These are phyloP conservation scores for Chlamydomonas incerta DNA, from an alignment of 139 green algal genomes.

Conservation along the genomic window DNA sequence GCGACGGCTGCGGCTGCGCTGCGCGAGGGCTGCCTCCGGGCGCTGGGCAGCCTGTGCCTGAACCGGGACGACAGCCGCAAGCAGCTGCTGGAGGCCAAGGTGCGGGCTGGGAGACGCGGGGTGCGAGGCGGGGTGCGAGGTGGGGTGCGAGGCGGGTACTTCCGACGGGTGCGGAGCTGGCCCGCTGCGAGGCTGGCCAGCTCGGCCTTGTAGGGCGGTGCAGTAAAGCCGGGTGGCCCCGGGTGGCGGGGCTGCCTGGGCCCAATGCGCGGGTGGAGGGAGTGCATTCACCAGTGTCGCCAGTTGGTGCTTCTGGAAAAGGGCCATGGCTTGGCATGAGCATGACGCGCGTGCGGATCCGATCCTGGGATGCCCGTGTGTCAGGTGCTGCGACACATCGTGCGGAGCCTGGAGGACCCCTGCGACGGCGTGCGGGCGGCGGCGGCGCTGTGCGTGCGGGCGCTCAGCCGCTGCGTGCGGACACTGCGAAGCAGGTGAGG, in stretches of 20 bases:
- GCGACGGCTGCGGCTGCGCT: slow-evolving; percentile 5
- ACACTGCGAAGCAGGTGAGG: slow-evolving; percentile 41
- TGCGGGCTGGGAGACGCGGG: neutral
- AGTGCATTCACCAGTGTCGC: too few species aligned
- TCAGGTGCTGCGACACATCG: slow-evolving; percentile 66
- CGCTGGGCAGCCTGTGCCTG: slow-evolving; percentile 75
- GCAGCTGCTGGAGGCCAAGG: slow-evolving; percentile 76
- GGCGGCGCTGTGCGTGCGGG: slow-evolving; percentile 79
- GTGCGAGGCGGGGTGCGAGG: neutral
- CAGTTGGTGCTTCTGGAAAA: too few species aligned
- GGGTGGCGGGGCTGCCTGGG: too few species aligned
- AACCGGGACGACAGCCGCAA: slow-evolving; percentile 64
- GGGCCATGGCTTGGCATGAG: too few species aligned
- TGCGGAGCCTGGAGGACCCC: slow-evolving; percentile 59
- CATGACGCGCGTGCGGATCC: too few species aligned
- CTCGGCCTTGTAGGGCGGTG: too few species aligned
- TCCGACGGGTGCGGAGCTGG: too few species aligned
- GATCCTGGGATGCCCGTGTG: neutral
- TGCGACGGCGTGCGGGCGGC: slow-evolving; percentile 62
- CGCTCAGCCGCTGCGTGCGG: slow-evolving; percentile 75
- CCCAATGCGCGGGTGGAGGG: too few species aligned
- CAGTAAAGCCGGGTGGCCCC: too few species aligned
- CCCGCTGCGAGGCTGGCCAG: too few species aligned
- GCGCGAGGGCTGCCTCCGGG: slow-evolving; percentile 67
- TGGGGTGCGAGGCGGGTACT: too few species aligned